These are phyloP conservation scores for Leccinum olivaceoglutinosum DNA, from an alignment of 1,284 basidiomycete genomes.

Conservation along the genomic window DNA sequence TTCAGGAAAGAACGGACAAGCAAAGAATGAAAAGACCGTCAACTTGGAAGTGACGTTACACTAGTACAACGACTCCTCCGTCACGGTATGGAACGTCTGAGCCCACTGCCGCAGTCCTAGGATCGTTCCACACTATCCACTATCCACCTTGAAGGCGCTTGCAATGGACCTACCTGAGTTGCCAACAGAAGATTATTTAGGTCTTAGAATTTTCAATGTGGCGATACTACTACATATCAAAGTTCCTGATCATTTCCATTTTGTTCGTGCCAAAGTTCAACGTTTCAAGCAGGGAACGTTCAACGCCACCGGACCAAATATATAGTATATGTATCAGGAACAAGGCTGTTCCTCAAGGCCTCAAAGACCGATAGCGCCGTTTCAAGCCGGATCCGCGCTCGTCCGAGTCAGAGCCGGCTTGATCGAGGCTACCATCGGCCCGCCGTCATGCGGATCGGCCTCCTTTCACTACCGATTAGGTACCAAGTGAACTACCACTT, in stretches of 20 bases:
- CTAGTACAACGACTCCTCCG: no score
- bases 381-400: neutral
- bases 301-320: neutral
- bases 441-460: neutral
- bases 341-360: neutral
- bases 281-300: neutral
- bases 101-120: no score
- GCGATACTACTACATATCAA: neutral
- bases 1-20: neutral
- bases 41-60: neutral
- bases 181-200: neutral
- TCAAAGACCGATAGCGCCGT: neutral
- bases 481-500: neutral
- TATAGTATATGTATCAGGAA: neutral
- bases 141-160: no score
- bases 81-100: no score
- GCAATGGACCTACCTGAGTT: neutral
- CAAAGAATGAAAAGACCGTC: neutral
- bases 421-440: neutral
- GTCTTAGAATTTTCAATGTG: neutral
- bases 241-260: neutral
- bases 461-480: no score
- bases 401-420: neutral
- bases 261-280: neutral
- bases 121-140: no score